Percentiles rank a stretch among this genome's conserved stretches.
Conservation (phyloP, 2,329 filamentous ascomycete genomes). For the Tricladium varicosporioides region DNA sequence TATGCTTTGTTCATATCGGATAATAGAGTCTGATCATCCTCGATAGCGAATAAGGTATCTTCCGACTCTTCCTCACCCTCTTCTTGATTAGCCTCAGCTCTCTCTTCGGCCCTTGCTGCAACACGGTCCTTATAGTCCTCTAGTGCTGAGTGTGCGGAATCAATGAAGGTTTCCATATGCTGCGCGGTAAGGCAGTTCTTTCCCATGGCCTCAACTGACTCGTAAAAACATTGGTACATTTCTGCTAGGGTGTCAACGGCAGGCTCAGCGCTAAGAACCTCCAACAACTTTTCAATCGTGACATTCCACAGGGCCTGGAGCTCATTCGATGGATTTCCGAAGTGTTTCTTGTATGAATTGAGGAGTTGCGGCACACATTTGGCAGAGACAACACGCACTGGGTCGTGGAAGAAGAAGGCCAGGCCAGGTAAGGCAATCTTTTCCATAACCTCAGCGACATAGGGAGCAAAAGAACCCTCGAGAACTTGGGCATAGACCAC, state of each 20-base stretch:
- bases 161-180: slow-evolving; percentile 86
- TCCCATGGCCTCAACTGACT: slow-evolving; percentile 91
- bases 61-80: slow-evolving; percentile 90
- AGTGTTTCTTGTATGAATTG: slow-evolving; percentile 90
- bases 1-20: slow-evolving; percentile 99
- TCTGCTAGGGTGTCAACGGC: slow-evolving; percentile 95
- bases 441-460: slow-evolving; percentile 90
- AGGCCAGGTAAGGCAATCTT: slow-evolving; percentile 92
- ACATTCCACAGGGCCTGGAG: slow-evolving; percentile 80
- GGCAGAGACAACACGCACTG: slow-evolving; percentile 89
- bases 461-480: slow-evolving; percentile 88
- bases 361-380: slow-evolving; percentile 92
- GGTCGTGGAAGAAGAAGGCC: slow-evolving; percentile 99
- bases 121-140: slow-evolving; percentile 93
- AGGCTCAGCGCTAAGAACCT: slow-evolving; percentile 89
- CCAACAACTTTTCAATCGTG: slow-evolving; percentile 86
- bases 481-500: slow-evolving; percentile 96
- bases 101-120: slow-evolving; percentile 77
- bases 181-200: slow-evolving; percentile 74
- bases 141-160: slow-evolving; percentile 78
- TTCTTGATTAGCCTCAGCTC: slow-evolving; percentile 68
- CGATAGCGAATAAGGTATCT: slow-evolving; percentile 84
- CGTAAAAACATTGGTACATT: slow-evolving; percentile 99
- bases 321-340: slow-evolving; percentile 75
- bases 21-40: slow-evolving; percentile 93